Percentiles rank a stretch among this genome's conserved stretches.
phyloP scores from a whole-genome alignment of 805 yeast species.

The Kluyveromyces lactis region DNA sequence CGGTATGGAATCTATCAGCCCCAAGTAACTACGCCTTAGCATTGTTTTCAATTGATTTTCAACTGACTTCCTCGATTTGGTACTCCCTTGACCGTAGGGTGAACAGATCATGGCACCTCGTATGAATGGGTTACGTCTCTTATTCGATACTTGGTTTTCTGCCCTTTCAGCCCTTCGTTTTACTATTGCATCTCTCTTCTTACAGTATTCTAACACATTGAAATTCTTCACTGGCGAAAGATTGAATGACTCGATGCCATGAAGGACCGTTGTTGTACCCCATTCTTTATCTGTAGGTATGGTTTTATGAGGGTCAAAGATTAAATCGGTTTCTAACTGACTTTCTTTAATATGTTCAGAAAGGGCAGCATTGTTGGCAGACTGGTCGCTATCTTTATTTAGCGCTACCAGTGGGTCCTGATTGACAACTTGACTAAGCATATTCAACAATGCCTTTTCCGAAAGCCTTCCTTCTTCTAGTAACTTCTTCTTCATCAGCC shows the following conservation, averaged over 20 bases:
- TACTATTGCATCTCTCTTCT: conserved; percentile 35
- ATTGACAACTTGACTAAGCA: conserved; percentile 8
- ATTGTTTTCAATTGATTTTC: conserved; percentile 8
- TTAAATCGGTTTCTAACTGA: conserved; percentile 6
- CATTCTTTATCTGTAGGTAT: too few relatives aligned
- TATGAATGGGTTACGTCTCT: conserved; percentile 23
- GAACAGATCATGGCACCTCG: conserved; percentile 13
- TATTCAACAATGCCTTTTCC: conserved; percentile 55
- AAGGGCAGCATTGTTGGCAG: not conserved
- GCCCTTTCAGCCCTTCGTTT: conserved; percentile 25
- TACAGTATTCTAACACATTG: conserved; percentile 52
- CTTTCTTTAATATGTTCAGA: conserved; percentile 5
- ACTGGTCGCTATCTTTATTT: not conserved
- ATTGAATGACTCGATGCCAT: conserved; percentile 9
- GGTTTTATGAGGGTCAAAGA: conserved; percentile 3
- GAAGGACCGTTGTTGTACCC: not conserved
- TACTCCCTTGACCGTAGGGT: conserved; percentile 5
- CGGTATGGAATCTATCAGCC: conserved; percentile 7
- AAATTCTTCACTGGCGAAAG: conserved; percentile 26
- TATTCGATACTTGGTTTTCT: conserved; percentile 16
- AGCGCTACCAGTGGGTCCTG: too few relatives aligned
- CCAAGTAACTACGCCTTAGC: conserved; percentile 9
- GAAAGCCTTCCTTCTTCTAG: conserved; percentile 77
- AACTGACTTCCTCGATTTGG: conserved; percentile 5
- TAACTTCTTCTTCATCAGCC: conserved; percentile 57